Base-by-base conservation (phyloP, 2,329 filamentous ascomycete species). In the Trichoderma sp. region DNA sequence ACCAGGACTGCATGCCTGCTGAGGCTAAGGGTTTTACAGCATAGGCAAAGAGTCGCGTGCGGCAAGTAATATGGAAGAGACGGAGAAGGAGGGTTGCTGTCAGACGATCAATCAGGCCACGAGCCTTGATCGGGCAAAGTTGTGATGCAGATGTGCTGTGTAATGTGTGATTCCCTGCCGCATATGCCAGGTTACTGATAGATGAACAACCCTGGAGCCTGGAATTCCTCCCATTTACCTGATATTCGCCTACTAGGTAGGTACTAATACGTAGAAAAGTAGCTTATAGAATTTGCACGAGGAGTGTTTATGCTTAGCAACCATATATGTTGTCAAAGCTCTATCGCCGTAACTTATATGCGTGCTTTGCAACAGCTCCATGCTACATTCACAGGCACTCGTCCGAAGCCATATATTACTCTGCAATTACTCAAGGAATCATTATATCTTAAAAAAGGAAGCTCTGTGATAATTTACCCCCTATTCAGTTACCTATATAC, bases 71-170 rank as follows among this genome's bases (percentile, higher is more conserved):
- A 34, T 11, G 20, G 15, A 43, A 30, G 32, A 30, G 20, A n/a
- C 15, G n/a, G 32, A 59, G 57, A 61, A 13, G 20, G 8, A 36
- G 34, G 55, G 39, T 5, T 36, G 30, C 43, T 53, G 57, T 69
- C 39, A 23, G 55, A 62, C 26, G 28, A 69, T 53, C 23, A 7
- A 28, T 62, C 66, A 69, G 57, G 66, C 66, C 66, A 62, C 66
- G 28, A 30, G 13, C 36, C 66, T 61, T 62, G 30, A 69, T 61
- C 57, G 28, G 39, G 65, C 15, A 12, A 69, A 36, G 55, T 15
- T 61, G 53, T n/a, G 23, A 69, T 61, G 20, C 55, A 62, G 36
- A 28, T 23, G 20, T n/a, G 12, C 23, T 34, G 9, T 15, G 6
- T 20, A n/a, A 39, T 20, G 20, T 57, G 13, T 30, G 64, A 36